Percentiles rank a stretch among this genome's conserved stretches.
Evolutionary conservation across 208 protist genomes (phyloP).

Genomic region (Leishmania turanica): DNA sequence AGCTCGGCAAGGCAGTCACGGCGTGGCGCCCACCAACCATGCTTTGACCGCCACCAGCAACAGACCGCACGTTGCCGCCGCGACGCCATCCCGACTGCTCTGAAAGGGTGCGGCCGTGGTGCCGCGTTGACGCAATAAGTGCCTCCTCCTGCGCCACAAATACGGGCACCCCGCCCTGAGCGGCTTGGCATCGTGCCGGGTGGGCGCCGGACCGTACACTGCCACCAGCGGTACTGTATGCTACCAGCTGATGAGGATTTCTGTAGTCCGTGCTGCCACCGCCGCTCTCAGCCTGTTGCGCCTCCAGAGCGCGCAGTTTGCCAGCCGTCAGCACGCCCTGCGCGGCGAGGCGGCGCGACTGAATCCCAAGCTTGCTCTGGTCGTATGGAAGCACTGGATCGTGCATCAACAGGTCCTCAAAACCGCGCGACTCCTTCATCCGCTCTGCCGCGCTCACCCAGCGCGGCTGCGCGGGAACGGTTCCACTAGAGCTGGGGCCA

Average conservation of each 20-base stretch:
- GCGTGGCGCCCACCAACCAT: slow-evolving; percentile 9
- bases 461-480: slow-evolving; percentile 20
- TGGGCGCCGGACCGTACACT: neutral
- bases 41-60: slow-evolving; percentile 9
- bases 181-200: neutral
- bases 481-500: slow-evolving; percentile 7
- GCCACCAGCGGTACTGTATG: slow-evolving; percentile 15
- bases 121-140: slow-evolving; percentile 13
- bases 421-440: slow-evolving; percentile 24
- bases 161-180: slow-evolving; percentile 5
- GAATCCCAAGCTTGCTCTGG: slow-evolving; percentile 45
- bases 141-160: slow-evolving; percentile 40
- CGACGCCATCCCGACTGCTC: slow-evolving; percentile 27
- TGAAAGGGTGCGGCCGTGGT: slow-evolving; percentile 20
- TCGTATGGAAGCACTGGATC: slow-evolving; percentile 53
- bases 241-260: slow-evolving; percentile 8
- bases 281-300: slow-evolving; percentile 16
- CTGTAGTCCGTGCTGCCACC: neutral
- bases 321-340: slow-evolving; percentile 54
- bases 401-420: slow-evolving; percentile 16
- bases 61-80: slow-evolving; percentile 17
- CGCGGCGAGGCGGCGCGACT: slow-evolving; percentile 38
- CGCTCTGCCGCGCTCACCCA: slow-evolving; percentile 68
- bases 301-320: slow-evolving; percentile 56
- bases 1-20: slow-evolving; percentile 15